Percentiles rank a stretch among this genome's conserved stretches.
Conservation (phyloP, 2,329 filamentous ascomycete species). For the Phoma herbarum region DNA sequence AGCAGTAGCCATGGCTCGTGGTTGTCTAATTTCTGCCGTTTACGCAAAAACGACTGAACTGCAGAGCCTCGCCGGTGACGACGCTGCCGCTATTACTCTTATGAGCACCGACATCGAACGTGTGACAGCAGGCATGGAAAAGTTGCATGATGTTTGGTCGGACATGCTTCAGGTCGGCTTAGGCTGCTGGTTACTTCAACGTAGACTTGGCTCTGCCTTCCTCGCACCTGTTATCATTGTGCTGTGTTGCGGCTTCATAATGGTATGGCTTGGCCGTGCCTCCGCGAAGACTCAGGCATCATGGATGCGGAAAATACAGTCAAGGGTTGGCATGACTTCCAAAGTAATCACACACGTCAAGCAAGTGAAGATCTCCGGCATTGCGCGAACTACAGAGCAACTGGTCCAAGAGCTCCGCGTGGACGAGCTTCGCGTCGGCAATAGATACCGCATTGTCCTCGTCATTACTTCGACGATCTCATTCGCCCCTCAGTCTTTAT, state of each 20-base stretch:
- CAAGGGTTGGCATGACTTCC: neutral
- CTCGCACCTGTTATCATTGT: neutral
- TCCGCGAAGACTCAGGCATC: neutral
- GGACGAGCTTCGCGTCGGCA: neutral
- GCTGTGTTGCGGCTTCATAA: neutral
- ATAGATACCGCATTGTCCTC: neutral
- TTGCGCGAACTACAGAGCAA: neutral
- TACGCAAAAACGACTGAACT: neutral
- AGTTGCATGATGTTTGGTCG: neutral
- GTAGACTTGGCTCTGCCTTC: neutral
- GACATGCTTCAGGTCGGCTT: neutral
- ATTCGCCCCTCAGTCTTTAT: neutral
- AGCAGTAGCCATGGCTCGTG: neutral
- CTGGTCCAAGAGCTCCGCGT: neutral
- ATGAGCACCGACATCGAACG: neutral
- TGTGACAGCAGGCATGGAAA: neutral
- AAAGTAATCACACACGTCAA: neutral
- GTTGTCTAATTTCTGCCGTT: neutral
- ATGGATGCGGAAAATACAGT: neutral
- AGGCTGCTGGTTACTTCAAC: neutral
- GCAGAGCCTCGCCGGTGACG: neutral
- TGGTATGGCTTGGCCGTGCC: neutral
- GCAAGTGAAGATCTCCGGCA: neutral
- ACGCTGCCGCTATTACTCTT: neutral
- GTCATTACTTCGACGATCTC: neutral